Conservation (phyloP, 169 alveolate genomes). For the Eimeria acervulina region DNA sequence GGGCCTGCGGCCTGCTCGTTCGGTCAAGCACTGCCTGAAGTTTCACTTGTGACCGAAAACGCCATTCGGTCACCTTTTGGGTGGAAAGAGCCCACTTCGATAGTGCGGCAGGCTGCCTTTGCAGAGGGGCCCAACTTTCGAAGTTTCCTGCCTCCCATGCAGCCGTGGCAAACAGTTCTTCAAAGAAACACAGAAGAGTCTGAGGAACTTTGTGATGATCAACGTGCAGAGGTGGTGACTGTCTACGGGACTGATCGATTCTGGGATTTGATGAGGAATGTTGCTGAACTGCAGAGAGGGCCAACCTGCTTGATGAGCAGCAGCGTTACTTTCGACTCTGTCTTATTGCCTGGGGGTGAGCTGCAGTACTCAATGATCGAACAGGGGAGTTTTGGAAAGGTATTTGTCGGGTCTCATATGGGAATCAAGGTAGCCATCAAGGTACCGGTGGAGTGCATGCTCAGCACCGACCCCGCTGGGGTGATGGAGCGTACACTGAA, state of each 20-base stretch:
- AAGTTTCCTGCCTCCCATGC: not conserved
- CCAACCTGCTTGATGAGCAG: slow-evolving; percentile 57
- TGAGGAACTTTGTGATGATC: not conserved
- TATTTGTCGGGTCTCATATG: slow-evolving; percentile 70
- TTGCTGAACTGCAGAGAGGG: slow-evolving; percentile 51
- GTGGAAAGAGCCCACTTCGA: not conserved
- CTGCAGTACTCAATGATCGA: slow-evolving; percentile 76
- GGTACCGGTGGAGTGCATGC: slow-evolving; percentile 92
- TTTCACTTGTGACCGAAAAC: not conserved
- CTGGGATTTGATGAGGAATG: slow-evolving; percentile 53
- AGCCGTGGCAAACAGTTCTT: not conserved
- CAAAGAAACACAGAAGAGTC: not conserved
- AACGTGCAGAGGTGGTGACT: slow-evolving; percentile 61
- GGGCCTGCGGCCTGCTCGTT: not conserved
- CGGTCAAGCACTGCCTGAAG: not conserved
- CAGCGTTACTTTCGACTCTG: slow-evolving; percentile 70
- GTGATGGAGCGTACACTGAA: slow-evolving; percentile 92
- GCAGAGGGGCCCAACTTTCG: not conserved
- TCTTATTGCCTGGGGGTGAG: slow-evolving; percentile 52
- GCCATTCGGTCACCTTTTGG: not conserved
- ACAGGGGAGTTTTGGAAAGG: slow-evolving; percentile 83
- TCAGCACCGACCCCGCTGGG: slow-evolving; percentile 92
- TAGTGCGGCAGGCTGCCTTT: not conserved
- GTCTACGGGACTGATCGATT: slow-evolving; percentile 62
- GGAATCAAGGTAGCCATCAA: slow-evolving; percentile 91